Evolutionary conservation across 495 filamentous ascomycete species (phyloP), one percentile per base, ranked within the genome.

Genomic region (Halenospora varia): DNA sequence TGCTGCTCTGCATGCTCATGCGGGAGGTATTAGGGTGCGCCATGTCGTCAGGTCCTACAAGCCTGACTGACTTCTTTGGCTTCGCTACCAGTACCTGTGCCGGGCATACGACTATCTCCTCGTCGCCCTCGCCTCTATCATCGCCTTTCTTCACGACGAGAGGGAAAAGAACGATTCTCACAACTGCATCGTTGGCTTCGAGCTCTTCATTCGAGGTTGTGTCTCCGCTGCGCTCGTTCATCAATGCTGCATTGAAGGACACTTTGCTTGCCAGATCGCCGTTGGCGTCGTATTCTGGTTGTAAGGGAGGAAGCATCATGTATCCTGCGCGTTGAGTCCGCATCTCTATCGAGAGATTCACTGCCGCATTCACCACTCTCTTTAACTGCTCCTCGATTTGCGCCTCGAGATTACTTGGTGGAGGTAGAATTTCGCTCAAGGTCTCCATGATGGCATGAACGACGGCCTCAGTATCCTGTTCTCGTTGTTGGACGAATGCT

Each of bases 291-390:
- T 94, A 97, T 65, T 96, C 90, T 10, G 95, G 93, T 61, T 92
- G 89, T n/a, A 95, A 78, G 9, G 94, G 92, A 2, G 93, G 93
- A 4, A 96, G 85, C 92, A 98, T 97, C 71, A 94, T 90, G 72
- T 93, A 98, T 70, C 97, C 92, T 17, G 94, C 90, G 13, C 92
- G 80, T 68, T 98, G 94, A 17, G 87, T 93, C 62, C 94, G 89
- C 95, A 98, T 97, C 76, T 97, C 91, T 60, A 97, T 83, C 2
- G 92, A 89, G 2, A 98, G 79, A 42, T 86, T 86, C 29, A 93
- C 93, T 0, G 94, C 93, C 25, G 88, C 79, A 55, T 80, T 81
- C 60, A 97, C 80, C 15, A 97, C 88, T 63, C 89, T 89, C 60
- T 85, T 85, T 42, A 98, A 82, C 41, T 91, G 90, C 1, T 87